Evolutionary conservation across 2,329 filamentous ascomycete species (phyloP), one percentile per base, ranked within the genome.

Genomic region (Westerdykella aurantiaca): DNA sequence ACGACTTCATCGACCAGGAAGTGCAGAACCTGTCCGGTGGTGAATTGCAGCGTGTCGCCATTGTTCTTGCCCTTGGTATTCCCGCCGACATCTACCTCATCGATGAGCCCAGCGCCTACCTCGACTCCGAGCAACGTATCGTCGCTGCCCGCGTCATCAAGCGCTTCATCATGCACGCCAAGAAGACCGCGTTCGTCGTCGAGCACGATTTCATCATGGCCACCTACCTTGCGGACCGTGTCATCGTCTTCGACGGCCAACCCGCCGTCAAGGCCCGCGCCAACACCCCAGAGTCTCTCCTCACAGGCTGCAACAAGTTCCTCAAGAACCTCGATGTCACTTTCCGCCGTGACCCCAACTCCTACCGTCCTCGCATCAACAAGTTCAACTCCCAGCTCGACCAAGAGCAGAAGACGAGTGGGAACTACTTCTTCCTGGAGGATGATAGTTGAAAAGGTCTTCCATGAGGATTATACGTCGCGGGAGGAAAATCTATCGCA

Each of bases 191-290:
- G 40, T 98, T 98, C 69, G 83, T 98, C 57, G 91, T 98, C 68
- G 93, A 98, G 82, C 93, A 98, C 85, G 93, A 98, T 79, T 97
- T 98, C 76, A 95, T 97, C 75, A 96, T 97, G 90, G 81, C 82
- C 34, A 85, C 82, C 35, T 85, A 85, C 63, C 77, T 85, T 38
- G 82, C 93, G 37, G 94, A 98, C 65, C 87, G 93, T 56, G 93
- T 98, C 69, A 98, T 98, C 63, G 93, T 98, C 63, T 98, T 98
- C 63, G 93, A 97, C 64, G 93, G 94, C 58, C 67, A 94, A 73
- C 93, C 94, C 39, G 93, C 90, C 63, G 79, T 95, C 57, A 77
- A 95, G 56, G 81, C 93, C 42, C 88, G 84, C 56, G 94, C 93
- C 56, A 95, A 95, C 70, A 76, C 77, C 40, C 93, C 94, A 31